phyloP scores from a whole-genome alignment of 768 basidiomycete genomes.

The Tephrocybe sp. region DNA sequence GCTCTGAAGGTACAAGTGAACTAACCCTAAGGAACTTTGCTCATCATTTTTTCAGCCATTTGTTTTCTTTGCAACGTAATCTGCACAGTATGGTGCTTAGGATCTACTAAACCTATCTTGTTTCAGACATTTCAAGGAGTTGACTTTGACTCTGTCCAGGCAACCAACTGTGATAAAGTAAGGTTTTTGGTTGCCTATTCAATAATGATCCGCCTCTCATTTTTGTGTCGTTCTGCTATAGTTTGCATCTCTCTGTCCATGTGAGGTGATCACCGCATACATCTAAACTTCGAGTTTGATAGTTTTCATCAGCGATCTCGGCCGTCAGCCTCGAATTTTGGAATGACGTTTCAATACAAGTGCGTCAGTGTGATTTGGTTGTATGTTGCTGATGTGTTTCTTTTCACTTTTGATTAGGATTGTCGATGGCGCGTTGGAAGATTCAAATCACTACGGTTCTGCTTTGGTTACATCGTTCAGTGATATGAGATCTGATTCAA shows the following conservation, averaged over 20 bases:
- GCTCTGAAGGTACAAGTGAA: constrained; percentile 55
- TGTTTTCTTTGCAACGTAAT: constrained; percentile 89
- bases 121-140: constrained; percentile 74
- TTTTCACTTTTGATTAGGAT: constrained; percentile 45
- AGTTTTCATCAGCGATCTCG: constrained; percentile 44
- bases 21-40: constrained; percentile 1
- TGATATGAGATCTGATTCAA: neutral
- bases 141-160: constrained; percentile 70
- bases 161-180: constrained; percentile 83
- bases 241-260: constrained; percentile 81
- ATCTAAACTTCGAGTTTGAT: neutral
- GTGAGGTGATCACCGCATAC: constrained; percentile 30
- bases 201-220: too few relatives aligned
- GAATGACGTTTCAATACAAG: constrained; percentile 80
- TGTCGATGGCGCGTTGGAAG: constrained; percentile 64
- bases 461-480: constrained; percentile 3
- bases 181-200: neutral
- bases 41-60: constrained; percentile 51
- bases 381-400: neutral
- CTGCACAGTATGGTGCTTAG: neutral
- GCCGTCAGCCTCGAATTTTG: constrained; percentile 54
- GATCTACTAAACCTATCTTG: neutral
- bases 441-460: constrained; percentile 73
- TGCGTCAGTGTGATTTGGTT: constrained; percentile 21
- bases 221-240: constrained; percentile 25